Evolutionary conservation across 2,329 filamentous ascomycete genomes (phyloP).

Genomic region (Ascomycota sp.): DNA sequence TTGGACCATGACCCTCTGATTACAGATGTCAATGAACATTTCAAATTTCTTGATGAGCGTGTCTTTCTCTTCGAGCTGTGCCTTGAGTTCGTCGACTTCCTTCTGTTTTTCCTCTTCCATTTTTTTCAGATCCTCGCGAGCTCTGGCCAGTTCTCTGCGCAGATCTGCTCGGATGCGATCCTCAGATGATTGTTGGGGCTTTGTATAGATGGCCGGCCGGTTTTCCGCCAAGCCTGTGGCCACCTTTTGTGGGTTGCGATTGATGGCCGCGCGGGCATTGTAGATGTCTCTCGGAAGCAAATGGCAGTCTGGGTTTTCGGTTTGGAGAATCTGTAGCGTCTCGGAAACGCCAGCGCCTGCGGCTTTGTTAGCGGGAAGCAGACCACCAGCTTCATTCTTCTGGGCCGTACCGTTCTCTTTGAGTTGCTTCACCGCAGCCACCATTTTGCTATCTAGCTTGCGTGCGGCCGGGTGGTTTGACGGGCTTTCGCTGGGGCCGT

Average conservation of each 20-base stretch:
- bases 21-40: slow-evolving; percentile 51
- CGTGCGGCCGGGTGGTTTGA: slow-evolving; percentile 45
- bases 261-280: slow-evolving; percentile 46
- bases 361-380: slow-evolving; percentile 4
- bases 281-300: slow-evolving; percentile 46
- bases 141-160: slow-evolving; percentile 36
- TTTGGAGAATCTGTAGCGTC: slow-evolving; percentile 45
- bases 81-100: slow-evolving; percentile 36
- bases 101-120: slow-evolving; percentile 34
- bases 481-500: slow-evolving; percentile 45
- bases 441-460: slow-evolving; percentile 47
- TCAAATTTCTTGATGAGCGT: slow-evolving; percentile 42
- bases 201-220: slow-evolving; percentile 44
- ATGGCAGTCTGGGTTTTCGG: slow-evolving; percentile 41
- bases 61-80: slow-evolving; percentile 41
- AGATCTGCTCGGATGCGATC: slow-evolving; percentile 43
- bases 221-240: slow-evolving; percentile 38
- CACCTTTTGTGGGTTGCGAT: slow-evolving; percentile 42
- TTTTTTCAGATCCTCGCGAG: slow-evolving; percentile 33
- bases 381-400: slow-evolving; percentile 1
- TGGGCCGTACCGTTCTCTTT: slow-evolving; percentile 39
- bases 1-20: slow-evolving; percentile 44
- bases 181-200: slow-evolving; percentile 40
- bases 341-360: slow-evolving; percentile 42
- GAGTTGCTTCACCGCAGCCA: slow-evolving; percentile 43